Evolutionary conservation across 306 rosid genomes (phyloP), one percentile per base, ranked within the genome.

Genomic region (Malus sylvestris): DNA sequence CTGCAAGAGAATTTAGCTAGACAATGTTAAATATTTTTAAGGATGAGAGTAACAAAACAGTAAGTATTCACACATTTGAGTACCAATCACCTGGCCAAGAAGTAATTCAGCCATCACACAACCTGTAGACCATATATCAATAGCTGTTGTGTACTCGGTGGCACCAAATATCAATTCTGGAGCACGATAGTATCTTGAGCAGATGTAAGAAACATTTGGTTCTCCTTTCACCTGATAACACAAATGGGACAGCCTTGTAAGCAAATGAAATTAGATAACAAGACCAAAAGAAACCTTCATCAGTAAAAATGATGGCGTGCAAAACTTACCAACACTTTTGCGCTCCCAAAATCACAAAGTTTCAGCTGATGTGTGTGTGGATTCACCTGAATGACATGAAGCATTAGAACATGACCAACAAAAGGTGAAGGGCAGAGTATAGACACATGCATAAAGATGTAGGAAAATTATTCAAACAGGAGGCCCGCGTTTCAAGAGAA

Each of bases 131-230:
- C 98, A 95, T 84, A 95, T 95, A 83, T 95, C 98, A 44, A 92
- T 92, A 19, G 98, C 97, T 76, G 97, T 92, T 67, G 98, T 95
- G 82, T 95, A 95, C 86, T 95, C 98, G 1, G 97, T 92, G 69
- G 98, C 98, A 67, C 98, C 98, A 80, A 95, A 95, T 81, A 95
- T 95, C 81, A 95, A 95, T 82, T 95, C 98, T 4, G 98, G 98
- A 52, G 98, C 98, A 23, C 98, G 98, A 72, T 95, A 95, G 76
- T 92, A 95, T 87, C 98, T 95, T 81, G 98, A 95, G 87, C 98
- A 95, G 76, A 95, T 95, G 86, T 95, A 95, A 73, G 98, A 95
- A 79, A 95, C 98, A 75, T 95, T 95, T 44, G 97, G 98, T 79
- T 95, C 98, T 71, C 98, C 98, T 88, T 92, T 95, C 77, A 95